phyloP scores from a whole-genome alignment of 805 yeast species.

The Tetrapisispora phaffii region DNA sequence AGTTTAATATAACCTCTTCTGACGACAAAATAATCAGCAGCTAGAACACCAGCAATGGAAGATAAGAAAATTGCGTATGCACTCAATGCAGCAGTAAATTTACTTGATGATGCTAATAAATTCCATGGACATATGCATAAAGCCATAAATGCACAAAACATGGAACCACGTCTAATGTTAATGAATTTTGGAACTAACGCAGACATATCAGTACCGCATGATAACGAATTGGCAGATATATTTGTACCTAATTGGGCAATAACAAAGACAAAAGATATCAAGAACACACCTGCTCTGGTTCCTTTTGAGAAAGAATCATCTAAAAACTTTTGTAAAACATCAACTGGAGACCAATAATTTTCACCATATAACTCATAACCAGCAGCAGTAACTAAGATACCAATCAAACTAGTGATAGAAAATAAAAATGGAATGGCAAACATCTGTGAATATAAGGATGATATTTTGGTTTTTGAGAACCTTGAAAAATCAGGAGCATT shows the following conservation, averaged over 20 bases:
- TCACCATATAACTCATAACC: slow-evolving; percentile 33
- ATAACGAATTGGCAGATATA: slow-evolving; percentile 55
- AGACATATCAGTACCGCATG: slow-evolving; percentile 50
- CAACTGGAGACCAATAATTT: slow-evolving; percentile 41
- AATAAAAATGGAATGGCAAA: slow-evolving; percentile 61
- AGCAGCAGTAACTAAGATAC: slow-evolving; percentile 72
- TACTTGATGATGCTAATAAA: slow-evolving; percentile 49
- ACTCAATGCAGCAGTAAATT: slow-evolving; percentile 63
- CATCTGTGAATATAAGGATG: slow-evolving; percentile 42
- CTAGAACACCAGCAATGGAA: slow-evolving; percentile 64
- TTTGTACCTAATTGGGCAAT: slow-evolving; percentile 72
- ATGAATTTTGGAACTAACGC: slow-evolving; percentile 48
- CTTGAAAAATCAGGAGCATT: slow-evolving; percentile 81
- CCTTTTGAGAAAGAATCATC: slow-evolving; percentile 34
- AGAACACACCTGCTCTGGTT: slow-evolving; percentile 64
- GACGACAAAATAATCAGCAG: slow-evolving; percentile 48
- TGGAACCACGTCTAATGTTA: slow-evolving; percentile 50
- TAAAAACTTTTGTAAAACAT: slow-evolving; percentile 44
- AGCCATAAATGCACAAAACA: slow-evolving; percentile 60
- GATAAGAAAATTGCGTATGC: slow-evolving; percentile 75
- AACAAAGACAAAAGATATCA: slow-evolving; percentile 54
- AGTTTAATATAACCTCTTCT: slow-evolving; percentile 58
- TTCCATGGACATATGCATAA: slow-evolving; percentile 74
- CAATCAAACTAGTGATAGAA: slow-evolving; percentile 67
- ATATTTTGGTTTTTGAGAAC: slow-evolving; percentile 46